Evolutionary conservation across 2,329 filamentous ascomycete species (phyloP).

Genomic region (Cryphonectria nitschkei): DNA sequence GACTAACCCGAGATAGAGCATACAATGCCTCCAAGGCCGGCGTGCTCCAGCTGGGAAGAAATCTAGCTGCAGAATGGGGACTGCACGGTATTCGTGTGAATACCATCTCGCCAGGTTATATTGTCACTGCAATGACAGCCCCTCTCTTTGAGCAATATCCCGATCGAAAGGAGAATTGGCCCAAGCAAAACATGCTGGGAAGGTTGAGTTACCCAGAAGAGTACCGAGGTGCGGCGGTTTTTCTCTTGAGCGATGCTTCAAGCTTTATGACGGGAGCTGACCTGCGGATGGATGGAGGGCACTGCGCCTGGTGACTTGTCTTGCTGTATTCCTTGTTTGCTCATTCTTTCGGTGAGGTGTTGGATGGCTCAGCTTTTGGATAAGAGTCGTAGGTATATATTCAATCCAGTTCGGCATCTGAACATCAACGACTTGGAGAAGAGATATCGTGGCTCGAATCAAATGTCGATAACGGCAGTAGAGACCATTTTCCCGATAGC

Average conservation of each 20-base stretch:
- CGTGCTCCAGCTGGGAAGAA: conserved; percentile 71
- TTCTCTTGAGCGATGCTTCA: conserved; percentile 68
- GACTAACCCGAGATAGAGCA: conserved; percentile 46
- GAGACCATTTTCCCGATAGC: not conserved
- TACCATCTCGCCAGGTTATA: conserved; percentile 79
- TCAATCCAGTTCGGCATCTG: not conserved
- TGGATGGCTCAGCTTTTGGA: not conserved
- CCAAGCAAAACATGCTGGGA: conserved; percentile 82
- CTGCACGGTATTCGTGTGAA: conserved; percentile 76
- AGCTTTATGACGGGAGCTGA: conserved; percentile 73
- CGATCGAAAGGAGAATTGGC: conserved; percentile 70
- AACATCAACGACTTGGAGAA: no score
- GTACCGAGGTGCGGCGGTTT: conserved; percentile 72
- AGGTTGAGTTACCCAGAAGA: conserved; percentile 69
- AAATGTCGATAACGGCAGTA: not conserved
- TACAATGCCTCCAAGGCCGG: conserved; percentile 80
- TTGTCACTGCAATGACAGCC: conserved; percentile 82
- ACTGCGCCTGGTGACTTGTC: conserved; percentile 61
- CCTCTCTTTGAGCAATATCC: conserved; percentile 77
- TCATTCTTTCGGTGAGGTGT: not conserved
- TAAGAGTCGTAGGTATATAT: not conserved
- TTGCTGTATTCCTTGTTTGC: not conserved
- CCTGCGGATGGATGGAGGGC: conserved; percentile 72
- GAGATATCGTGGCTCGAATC: not conserved
- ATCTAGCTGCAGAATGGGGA: conserved; percentile 75